Conservation (phyloP, 352 stramenopile genomes). For the Phytophthora ramorum region DNA sequence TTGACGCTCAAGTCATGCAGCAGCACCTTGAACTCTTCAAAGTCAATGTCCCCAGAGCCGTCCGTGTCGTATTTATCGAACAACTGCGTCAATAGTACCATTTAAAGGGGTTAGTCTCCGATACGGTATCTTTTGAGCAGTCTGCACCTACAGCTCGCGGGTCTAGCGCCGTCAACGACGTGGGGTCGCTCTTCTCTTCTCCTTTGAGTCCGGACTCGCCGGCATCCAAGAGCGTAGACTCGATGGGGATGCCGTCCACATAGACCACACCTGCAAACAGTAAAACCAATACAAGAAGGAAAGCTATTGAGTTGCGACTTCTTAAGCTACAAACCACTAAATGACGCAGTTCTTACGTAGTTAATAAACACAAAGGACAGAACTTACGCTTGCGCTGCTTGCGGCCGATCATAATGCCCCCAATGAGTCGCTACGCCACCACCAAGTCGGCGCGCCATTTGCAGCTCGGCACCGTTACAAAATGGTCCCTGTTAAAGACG, state of each 20-base stretch:
- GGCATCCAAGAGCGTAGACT: constrained; percentile 61
- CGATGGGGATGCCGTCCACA: constrained; percentile 78
- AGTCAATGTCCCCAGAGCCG: constrained; percentile 77
- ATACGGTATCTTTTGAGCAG: not conserved
- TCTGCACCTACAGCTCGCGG: constrained; percentile 47
- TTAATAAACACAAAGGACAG: not conserved
- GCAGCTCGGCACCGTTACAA: constrained; percentile 59
- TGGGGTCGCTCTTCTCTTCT: constrained; percentile 49
- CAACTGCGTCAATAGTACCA: constrained; percentile 42
- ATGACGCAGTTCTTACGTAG: not conserved
- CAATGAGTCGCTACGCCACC: not conserved
- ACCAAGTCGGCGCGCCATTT: not conserved
- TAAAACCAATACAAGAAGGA: constrained; percentile 2
- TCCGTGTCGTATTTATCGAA: constrained; percentile 88
- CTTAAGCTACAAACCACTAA: not conserved
- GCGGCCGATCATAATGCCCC: constrained; percentile 52
- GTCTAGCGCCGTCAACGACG: constrained; percentile 53
- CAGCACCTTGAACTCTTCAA: constrained; percentile 81
- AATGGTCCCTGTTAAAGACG: not conserved
- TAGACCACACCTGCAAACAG: constrained; percentile 61
- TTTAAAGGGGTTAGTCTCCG: not conserved
- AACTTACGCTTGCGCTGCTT: constrained; percentile 62
- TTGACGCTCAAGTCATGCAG: constrained; percentile 64
- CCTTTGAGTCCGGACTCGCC: constrained; percentile 50
- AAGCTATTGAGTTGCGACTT: constrained; percentile 5